Percentiles rank a stretch among this genome's conserved stretches.
Conservation (phyloP, 2,329 filamentous ascomycete genomes). For the Scleromitrula shiraiana region DNA sequence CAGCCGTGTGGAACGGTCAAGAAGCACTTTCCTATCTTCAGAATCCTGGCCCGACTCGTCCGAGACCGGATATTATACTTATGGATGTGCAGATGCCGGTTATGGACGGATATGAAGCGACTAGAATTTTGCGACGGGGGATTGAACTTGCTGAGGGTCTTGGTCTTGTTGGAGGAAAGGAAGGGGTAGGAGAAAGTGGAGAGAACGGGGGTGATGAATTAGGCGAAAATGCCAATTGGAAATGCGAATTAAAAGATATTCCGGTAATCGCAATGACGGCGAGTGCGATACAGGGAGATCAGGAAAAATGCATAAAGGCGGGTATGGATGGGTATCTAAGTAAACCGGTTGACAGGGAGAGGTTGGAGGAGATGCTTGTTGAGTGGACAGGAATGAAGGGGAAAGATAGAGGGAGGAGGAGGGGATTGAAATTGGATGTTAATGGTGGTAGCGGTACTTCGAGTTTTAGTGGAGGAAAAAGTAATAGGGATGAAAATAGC, state of each 20-base stretch:
- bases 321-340: conserved; percentile 47
- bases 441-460: no score
- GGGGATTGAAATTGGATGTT: no score
- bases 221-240: neutral
- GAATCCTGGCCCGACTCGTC: conserved; percentile 12
- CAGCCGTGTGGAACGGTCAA: conserved; percentile 23
- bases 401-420: no score
- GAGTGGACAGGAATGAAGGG: conserved; percentile 18
- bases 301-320: conserved; percentile 41
- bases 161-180: neutral
- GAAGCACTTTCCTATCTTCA: conserved; percentile 23
- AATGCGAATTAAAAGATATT: conserved; percentile 29
- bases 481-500: no score
- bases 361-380: conserved; percentile 21
- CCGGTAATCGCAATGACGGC: conserved; percentile 45
- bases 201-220: conserved; percentile 14
- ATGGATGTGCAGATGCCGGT: conserved; percentile 49
- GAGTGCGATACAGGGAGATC: conserved; percentile 39
- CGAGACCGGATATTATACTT: conserved; percentile 19
- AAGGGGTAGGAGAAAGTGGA: neutral
- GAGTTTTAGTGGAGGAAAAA: no score
- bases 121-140: conserved; percentile 36
- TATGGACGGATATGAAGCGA: conserved; percentile 42
- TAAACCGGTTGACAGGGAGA: conserved; percentile 36
- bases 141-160: conserved; percentile 7